These are phyloP conservation scores for Colletotrichum echinochloae DNA, from an alignment of 2,329 filamentous ascomycete species.

Conservation along the genomic window DNA sequence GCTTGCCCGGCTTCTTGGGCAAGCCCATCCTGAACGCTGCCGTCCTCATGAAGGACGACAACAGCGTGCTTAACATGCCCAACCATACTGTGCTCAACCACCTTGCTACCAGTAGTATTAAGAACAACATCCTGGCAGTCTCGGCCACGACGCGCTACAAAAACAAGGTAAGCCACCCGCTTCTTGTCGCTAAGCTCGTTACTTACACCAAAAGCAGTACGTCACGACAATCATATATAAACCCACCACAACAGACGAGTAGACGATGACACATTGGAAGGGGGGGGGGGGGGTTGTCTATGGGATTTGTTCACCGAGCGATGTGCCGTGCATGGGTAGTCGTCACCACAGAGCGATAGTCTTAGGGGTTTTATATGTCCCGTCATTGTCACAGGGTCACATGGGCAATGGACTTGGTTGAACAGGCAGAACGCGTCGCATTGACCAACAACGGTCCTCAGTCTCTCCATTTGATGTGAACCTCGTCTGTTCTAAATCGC, in stretches of 20 bases:
- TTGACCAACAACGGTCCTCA: conserved; percentile 45
- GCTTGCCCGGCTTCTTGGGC: conserved; percentile 88
- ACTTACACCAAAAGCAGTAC: conserved; percentile 71
- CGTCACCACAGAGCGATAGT: background rate
- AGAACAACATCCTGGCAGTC: conserved; percentile 93
- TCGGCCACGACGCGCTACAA: conserved; percentile 98
- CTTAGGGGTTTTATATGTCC: background rate
- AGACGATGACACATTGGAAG: conserved; percentile 1
- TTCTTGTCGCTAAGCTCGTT: conserved; percentile 37
- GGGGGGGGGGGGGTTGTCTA: background rate
- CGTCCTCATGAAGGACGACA: conserved; percentile 96
- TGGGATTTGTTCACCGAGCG: background rate
- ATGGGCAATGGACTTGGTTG: conserved; percentile 19
- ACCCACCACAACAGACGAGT: conserved; percentile 74
- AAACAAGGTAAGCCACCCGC: conserved; percentile 75
- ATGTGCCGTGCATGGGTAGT: background rate
- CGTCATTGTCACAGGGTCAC: background rate
- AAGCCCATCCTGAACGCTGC: conserved; percentile 95
- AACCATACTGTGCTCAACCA: conserved; percentile 98
- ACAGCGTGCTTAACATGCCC: conserved; percentile 94
- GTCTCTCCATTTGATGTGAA: conserved; percentile 83
- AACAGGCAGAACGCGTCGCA: conserved; percentile 13
- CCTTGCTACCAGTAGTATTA: conserved; percentile 96
- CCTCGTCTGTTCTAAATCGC: conserved; percentile 85
- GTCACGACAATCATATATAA: conserved; percentile 99